Evolutionary conservation across 2,329 filamentous ascomycete species (phyloP).

Genomic region (Ophiocordyceps camponoti-saundersi): DNA sequence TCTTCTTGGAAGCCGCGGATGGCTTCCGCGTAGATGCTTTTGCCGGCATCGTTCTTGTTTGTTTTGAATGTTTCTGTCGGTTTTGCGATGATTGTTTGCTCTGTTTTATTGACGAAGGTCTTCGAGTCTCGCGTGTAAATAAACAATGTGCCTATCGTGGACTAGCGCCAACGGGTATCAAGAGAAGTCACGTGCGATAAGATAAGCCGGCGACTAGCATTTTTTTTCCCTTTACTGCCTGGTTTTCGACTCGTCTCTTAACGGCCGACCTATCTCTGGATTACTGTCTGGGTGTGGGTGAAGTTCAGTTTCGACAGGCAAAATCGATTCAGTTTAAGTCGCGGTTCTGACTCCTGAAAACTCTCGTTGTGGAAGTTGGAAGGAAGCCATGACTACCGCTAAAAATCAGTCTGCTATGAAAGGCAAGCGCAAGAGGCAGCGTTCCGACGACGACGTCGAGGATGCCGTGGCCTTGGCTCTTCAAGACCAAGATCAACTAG

Average conservation of each 20-base stretch:
- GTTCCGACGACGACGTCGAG: slow-evolving; percentile 16
- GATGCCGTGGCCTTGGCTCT: slow-evolving; percentile 11
- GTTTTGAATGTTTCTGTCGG: background rate
- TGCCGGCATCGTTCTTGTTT: slow-evolving; percentile 25
- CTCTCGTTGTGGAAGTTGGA: too few relatives aligned
- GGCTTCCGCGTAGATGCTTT: slow-evolving; percentile 29
- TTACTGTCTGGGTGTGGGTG: too few relatives aligned
- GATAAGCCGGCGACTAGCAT: background rate
- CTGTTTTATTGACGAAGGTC: slow-evolving; percentile 9
- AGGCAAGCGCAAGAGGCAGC: slow-evolving; percentile 18
- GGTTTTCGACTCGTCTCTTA: too few relatives aligned
- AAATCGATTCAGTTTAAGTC: background rate
- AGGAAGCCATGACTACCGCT: too few relatives aligned
- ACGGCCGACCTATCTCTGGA: too few relatives aligned
- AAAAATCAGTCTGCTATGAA: slow-evolving; percentile 11
- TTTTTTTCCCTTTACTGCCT: background rate
- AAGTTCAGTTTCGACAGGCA: background rate
- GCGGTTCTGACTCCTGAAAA: background rate
- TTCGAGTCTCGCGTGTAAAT: slow-evolving; percentile 6
- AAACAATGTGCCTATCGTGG: slow-evolving; percentile 16
- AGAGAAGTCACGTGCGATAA: slow-evolving; percentile 21
- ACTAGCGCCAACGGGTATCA: slow-evolving; percentile 8
- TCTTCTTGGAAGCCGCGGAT: slow-evolving; percentile 21
- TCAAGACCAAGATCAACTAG: slow-evolving; percentile 6
- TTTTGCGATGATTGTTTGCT: slow-evolving; percentile 1